Evolutionary conservation across 176 grass and related monocot species (phyloP), one percentile per base, ranked within the genome.

Genomic region (Triticum dicoccoides): DNA sequence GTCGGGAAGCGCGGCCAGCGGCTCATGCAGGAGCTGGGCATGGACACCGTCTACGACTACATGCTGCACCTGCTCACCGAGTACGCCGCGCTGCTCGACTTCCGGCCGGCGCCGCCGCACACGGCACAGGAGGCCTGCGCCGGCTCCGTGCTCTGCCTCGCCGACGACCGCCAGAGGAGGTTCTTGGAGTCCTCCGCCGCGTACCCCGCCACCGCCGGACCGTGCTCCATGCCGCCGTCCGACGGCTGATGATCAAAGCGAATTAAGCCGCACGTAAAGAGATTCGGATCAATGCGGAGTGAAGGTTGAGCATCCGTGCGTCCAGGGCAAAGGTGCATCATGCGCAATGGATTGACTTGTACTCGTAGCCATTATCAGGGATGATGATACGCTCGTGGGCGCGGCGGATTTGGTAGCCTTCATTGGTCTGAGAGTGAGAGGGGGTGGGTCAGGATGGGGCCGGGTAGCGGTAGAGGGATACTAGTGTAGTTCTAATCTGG

Each of bases 31-130:
- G 94, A 94, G 9, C 79, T 96, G 24, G 38, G 33, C 54, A 94
- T 98, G 93, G 80, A 47, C 64, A 25, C 74, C 47, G 95, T 98
- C 1, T 98, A 98, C 61, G 95, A 98, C 76, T 98, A 98, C 83
- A 98, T 98, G 95, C 91, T 95, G 10, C 95, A 95, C 83, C 91
- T 98, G 68, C 78, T 95, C 21, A 37, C 78, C 20, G 85, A 93
- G 87, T 98, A 98, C 86, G 94, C 95, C 0, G 32, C 61, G 65
- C 88, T 98, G 88, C 81, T 89, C 78, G 91, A 89, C 54, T 96
- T 92, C 75, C 63, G 78, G 18, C 96, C 93, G 11, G 59, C 4
- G 37, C 81, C 90, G 27, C 88, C 96, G 12, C 45, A 79, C n/a
- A 62, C 82, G 3, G 92, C 96, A 20, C 87, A 98, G 62, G 92